A percentile compares a stretch with the other conserved stretches of the same genome.
These are phyloP conservation scores for Termitomyces titanicus DNA, from an alignment of 768 basidiomycete species.

Conservation along the genomic window DNA sequence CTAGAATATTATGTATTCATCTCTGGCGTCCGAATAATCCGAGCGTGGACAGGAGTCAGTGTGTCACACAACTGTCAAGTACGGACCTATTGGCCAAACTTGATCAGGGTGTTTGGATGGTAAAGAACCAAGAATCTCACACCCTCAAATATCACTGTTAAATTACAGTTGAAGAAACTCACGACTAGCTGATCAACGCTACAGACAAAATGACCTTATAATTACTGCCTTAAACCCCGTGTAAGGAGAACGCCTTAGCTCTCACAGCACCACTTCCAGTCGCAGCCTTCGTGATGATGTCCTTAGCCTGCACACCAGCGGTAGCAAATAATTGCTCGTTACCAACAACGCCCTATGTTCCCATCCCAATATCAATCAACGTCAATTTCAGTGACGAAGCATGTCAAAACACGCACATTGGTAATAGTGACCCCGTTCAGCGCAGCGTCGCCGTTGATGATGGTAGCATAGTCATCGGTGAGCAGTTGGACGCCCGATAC, in stretches of 20 bases:
- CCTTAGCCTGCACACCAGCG: neutral
- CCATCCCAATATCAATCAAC: neutral
- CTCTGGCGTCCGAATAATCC: neutral
- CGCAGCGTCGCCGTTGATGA: neutral
- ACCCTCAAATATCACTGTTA: neutral
- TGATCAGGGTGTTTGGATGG: neutral
- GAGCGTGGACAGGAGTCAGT: neutral
- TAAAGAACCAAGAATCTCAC: neutral
- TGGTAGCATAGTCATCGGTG: neutral
- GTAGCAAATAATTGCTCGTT: neutral
- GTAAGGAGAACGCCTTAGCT: neutral
- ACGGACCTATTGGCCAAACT: no score
- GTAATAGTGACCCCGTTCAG: neutral
- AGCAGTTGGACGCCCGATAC: neutral
- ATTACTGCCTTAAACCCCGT: neutral
- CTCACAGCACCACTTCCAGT: no score
- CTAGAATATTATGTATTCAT: no score
- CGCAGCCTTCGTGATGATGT: neutral
- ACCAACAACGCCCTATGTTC: neutral
- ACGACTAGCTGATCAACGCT: neutral
- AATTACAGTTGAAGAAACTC: neutral
- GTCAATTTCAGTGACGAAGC: neutral
- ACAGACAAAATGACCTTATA: neutral
- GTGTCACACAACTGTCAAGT: neutral
- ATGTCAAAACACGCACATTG: neutral